These are phyloP conservation scores for Penicillium sp. DNA, from an alignment of 2,329 filamentous ascomycete genomes.

Conservation along the genomic window DNA sequence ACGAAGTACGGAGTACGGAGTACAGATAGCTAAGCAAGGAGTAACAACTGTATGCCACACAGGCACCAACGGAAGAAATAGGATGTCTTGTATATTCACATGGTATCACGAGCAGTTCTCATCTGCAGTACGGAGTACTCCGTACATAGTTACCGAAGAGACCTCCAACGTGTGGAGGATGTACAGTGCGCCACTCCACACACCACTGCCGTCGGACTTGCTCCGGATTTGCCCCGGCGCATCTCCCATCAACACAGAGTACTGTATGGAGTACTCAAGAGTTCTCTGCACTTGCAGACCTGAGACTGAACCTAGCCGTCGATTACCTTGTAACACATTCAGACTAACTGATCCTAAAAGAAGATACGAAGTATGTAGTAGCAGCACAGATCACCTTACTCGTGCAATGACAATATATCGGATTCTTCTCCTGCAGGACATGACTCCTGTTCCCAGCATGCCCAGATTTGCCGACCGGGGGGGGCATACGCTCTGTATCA, in stretches of 20 bases:
- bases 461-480: constrained; percentile 11
- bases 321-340: not conserved
- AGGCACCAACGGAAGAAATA: not conserved
- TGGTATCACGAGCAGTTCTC: not conserved
- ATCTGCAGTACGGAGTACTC: no score
- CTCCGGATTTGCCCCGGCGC: not conserved
- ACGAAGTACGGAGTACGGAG: not conserved
- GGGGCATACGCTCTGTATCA: constrained; percentile 29
- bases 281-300: not conserved
- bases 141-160: not conserved
- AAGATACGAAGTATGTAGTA: not conserved
- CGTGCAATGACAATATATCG: constrained; percentile 19
- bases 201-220: constrained; percentile 11
- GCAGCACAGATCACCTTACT: not conserved
- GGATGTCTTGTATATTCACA: not conserved
- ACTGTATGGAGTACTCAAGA: not conserved
- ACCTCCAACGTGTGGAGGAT: constrained; percentile 20
- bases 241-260: not conserved
- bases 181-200: constrained; percentile 16
- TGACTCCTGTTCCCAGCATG: constrained; percentile 3
- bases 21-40: not conserved
- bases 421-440: constrained; percentile 6
- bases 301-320: not conserved
- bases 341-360: not conserved
- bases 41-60: not conserved